These are phyloP conservation scores for Artomyces pyxidatus DNA, from an alignment of 768 basidiomycete species.

Conservation along the genomic window DNA sequence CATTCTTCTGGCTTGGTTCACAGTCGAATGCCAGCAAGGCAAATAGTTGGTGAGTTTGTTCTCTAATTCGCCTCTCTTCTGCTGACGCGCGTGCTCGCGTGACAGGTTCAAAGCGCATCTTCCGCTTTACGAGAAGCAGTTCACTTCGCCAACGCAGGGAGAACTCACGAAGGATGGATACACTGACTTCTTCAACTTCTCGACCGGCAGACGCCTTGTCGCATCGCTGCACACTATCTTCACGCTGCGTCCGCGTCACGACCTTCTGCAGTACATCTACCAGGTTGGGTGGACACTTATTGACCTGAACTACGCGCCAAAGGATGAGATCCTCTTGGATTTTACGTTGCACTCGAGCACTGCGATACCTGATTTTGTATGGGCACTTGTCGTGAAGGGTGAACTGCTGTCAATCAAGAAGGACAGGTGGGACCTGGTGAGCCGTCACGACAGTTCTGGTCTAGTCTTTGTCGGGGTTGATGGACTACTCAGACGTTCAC, in stretches of 20 bases:
- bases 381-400: constrained; percentile 76
- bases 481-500: constrained; percentile 60
- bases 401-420: constrained; percentile 63
- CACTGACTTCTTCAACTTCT: constrained; percentile 78
- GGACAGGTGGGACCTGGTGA: constrained; percentile 80
- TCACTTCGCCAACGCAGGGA: constrained; percentile 55
- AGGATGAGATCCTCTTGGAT: constrained; percentile 69
- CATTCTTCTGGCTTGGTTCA: constrained; percentile 52
- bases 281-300: constrained; percentile 56
- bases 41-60: constrained; percentile 50
- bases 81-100: constrained; percentile 3
- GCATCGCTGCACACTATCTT: constrained; percentile 75
- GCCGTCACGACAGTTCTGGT: too few relatives aligned
- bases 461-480: too few relatives aligned
- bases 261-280: constrained; percentile 58
- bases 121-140: constrained; percentile 58
- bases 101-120: constrained; percentile 54
- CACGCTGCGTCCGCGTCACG: constrained; percentile 76
- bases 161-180: constrained; percentile 61
- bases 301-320: constrained; percentile 65
- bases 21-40: constrained; percentile 51
- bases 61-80: not conserved
- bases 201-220: constrained; percentile 76
- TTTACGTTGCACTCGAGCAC: constrained; percentile 55
- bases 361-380: constrained; percentile 62